Base-by-base conservation (phyloP, 306 rosid genomes). In the Cicer arietinum region DNA sequence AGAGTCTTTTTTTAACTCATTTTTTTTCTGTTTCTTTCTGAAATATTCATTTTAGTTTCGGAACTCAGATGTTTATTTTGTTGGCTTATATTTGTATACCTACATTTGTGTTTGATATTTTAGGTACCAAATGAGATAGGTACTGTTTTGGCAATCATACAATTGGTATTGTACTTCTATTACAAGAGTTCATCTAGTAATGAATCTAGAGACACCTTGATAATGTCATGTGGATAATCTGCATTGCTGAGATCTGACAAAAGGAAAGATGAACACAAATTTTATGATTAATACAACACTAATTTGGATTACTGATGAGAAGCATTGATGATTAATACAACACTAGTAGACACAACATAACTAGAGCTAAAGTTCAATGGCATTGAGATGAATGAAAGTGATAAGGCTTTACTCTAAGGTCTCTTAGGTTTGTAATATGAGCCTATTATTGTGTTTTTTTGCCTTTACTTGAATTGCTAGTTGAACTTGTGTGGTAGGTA, bases 121-220 rank as follows among this genome's bases (percentile, higher is more conserved):
- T 14, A 14, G 16, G 16, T 14, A 14, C 16, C 16, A 14, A 14
- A 14, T 14, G 16, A 14, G 16, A 14, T 93, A 35, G 98, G 98
- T 79, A 86, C 95, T 10, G 14, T 90, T 62, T 81, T 93, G 86
- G 98, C 91, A 79, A 76, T 87, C 14, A 77, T 82, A 71, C 97
- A 90, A 82, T 81, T 90, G 84, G 63, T 59, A n/a, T 80, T 93
- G 83, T 93, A 80, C 79, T 90, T 59, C 62, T 71, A 85, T 80
- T 89, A 79, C 53, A 75, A 79, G 68, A 69, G 52, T 9, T 62
- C 72, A 44, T 63, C 88, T 11, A 44, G 37, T 45, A 89, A 78
- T 71, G 87, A 84, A 76, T 82, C 71, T 67, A 84, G 51, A 85
- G 90, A 89, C 79, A 90, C 95, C 69, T 80, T 93, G 75, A 75